Base-by-base conservation (phyloP, 768 basidiomycete genomes). In the Harrya chromipes region DNA sequence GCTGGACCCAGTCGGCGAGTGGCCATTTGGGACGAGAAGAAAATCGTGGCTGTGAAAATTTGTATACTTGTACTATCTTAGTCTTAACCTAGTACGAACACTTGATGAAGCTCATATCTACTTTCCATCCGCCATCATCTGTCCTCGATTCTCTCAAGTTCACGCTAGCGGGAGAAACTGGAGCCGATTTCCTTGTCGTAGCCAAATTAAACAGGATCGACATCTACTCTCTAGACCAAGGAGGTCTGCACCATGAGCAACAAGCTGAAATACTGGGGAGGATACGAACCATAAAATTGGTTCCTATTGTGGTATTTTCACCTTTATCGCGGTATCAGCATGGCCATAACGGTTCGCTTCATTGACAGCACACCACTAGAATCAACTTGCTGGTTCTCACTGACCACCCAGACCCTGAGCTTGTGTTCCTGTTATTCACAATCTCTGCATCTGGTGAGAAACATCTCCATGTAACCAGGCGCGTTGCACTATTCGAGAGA, bases 111-210 rank as follows among this genome's bases (percentile, higher is more conserved):
- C 65, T 90, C 52, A 76, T 90, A 27, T 78, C 83, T 10, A 91
- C 90, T 7, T 89, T 90, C 64, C 87, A 90, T 63, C 76, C 75
- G 4, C 78, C 88, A 2, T 86, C 90, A 2, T 85, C 90, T 1
- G 84, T 90, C 42, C 55, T 82, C 9, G 74, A 74, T 54, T 90
- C 88, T 24, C 61, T 85, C 21, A 89, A 82, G 73, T 89, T 84
- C 66, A 70, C 69, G 6, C 74, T 92, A n/a, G 68, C 76, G 4
- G 65, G 77, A 7, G 69, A 76, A 54, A 45, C 59, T 7, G 72
- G 73, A 39, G 67, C 77, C 10, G 82, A 88, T 38, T 80, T 84
- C 61, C 78, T 92, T 31, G 80, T 85, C 23, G 74, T 89, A 31
- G 84, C 81, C 10, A 90, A 86, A 63, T 65, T 80, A 6, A 80